Base-by-base conservation (phyloP, 2,329 filamentous ascomycete species). In the Fusarium tanahbumbuense region DNA sequence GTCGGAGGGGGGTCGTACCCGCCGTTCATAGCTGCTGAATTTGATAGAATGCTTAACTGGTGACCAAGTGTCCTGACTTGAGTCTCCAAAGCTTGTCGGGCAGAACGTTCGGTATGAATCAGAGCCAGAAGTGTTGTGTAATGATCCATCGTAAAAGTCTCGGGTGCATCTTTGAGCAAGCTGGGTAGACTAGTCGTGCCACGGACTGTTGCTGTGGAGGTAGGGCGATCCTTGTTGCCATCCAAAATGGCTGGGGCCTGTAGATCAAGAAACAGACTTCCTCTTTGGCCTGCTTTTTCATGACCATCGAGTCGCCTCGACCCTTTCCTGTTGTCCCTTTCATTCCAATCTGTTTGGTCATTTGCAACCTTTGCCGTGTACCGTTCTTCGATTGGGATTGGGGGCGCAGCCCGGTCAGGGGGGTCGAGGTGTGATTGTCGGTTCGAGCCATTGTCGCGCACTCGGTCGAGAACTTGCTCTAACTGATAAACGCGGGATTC, bases 51-150 rank as follows among this genome's bases (percentile, higher is more conserved):
- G 68, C 85, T 83, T 48, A 89, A 69, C 45, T 84, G 83, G 34
- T 85, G 83, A 23, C 81, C 82, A 8, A 91, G 80, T 44, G 81
- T 84, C 59, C 81, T 84, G 32, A 91, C 86, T 60, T 89, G 83
- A 3, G 81, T 78, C 75, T 90, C 89, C 7, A 91, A 82, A 6
- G 83, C 80, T 59, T 84, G 81, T 8, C 89, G 83, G 8, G 86
- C 86, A 1, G 83, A 82, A 27, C 88, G 86, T 75, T 91, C 89
- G 3, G 83, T 81, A 60, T 88, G 82, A 27, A 91, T 80, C 58
- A 90, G 81, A 18, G 83, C 81, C 28, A 85, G 76, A 18, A 90
- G 79, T 3, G 81, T 83, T 9, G 81, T 80, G 64, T 86, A 87
- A 52, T 87, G 83, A 50, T 87, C 84, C 18, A 78, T 74, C 3